Evolutionary conservation across 2,329 filamentous ascomycete species (phyloP), one percentile per base, ranked within the genome.

Genomic region (Graphilbum sp.): DNA sequence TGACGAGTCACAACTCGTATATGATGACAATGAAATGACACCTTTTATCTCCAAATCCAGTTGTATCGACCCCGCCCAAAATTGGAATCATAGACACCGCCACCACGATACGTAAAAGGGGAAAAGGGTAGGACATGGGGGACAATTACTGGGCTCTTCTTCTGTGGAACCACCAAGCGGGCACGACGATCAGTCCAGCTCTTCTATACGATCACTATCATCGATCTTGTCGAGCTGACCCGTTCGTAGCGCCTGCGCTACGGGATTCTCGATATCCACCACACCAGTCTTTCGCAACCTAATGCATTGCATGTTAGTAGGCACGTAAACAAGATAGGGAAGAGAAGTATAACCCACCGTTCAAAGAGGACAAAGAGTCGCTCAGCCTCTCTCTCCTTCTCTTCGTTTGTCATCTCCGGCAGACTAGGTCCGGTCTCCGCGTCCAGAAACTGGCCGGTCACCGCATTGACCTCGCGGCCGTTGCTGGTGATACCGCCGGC

Each of bases 311-410:
- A 12, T 12, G 18, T 23, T 13, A n/a, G 10, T 12, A 30, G 15
- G 18, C 16, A n/a, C 11, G n/a, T n/a, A 33, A 33, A 20, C n/a
- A 33, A 33, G 5, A 34, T 11, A 32, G 15, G 31, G 7, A 17
- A 32, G 31, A 18, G 16, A 19, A 19, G 17, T 12, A 21, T 25
- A 21, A 31, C 60, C 45, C 60, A 80, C 79, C 82, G 70, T 57
- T 95, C 86, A 57, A 95, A 95, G 3, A 95, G 61, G 12, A 94
- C 85, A 59, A 92, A 95, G 1, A 95, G 58, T 40, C 75, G 72
- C 57, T 95, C 88, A 0, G 87, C 88, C 53, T 98, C 90, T 41
- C 82, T 67, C 55, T 94, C 83, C 56, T 88, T 95, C 60, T 96
- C 88, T 46, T 87, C 86, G 34, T 82, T 65, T 0, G 81, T 90